Percentiles rank a stretch among this genome's conserved stretches.
Conservation (phyloP, 331 rosid genomes). For the Telfairia occidentalis region DNA sequence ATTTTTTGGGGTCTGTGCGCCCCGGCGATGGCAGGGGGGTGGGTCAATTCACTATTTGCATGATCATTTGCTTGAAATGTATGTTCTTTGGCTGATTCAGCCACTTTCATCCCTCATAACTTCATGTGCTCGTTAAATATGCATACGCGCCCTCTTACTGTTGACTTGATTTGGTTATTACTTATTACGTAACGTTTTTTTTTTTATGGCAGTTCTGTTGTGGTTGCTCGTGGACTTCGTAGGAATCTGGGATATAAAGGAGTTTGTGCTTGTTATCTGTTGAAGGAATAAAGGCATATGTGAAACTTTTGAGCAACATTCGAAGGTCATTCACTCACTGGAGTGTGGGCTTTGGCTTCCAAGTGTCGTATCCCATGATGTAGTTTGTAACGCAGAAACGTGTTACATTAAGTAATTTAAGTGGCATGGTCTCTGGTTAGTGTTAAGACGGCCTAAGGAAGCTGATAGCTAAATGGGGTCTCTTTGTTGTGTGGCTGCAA, state of each 20-base stretch:
- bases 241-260: not conserved
- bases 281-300: not conserved
- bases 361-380: not conserved
- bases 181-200: not conserved
- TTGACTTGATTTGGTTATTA: not conserved
- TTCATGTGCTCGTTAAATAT: not conserved
- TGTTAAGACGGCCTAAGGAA: conserved; percentile 25
- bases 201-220: not conserved
- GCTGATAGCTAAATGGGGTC: conserved; percentile 97
- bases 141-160: not conserved
- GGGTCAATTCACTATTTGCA: not conserved
- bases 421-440: not conserved
- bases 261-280: not conserved
- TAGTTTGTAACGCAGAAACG: not conserved
- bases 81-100: not conserved
- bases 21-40: too few relatives aligned
- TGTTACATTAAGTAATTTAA: too few relatives aligned
- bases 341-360: not conserved
- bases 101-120: not conserved
- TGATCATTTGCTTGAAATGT: not conserved
- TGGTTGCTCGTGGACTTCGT: not conserved
- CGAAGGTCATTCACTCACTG: not conserved
- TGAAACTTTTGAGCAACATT: not conserved
- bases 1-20: not conserved
- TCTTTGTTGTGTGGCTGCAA: conserved; percentile 98